Percentiles rank a stretch among this genome's conserved stretches.
These are phyloP conservation scores for Cutaneotrichosporon sp. DNA, from an alignment of 1,284 basidiomycete species.

Conservation along the genomic window DNA sequence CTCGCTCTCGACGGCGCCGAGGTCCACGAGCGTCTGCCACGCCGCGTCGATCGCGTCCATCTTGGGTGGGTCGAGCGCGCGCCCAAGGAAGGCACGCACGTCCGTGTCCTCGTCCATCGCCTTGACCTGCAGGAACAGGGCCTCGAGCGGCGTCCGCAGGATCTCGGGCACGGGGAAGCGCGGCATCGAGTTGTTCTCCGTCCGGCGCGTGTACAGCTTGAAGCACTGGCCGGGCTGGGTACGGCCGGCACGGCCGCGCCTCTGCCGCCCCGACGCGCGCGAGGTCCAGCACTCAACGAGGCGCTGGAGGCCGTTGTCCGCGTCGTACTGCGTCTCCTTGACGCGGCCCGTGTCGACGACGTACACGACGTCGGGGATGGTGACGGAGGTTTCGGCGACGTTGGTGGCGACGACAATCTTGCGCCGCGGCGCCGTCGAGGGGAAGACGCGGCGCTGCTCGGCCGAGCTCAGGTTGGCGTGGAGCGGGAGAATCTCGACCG, in stretches of 20 bases:
- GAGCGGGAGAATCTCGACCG: slow-evolving; percentile 72
- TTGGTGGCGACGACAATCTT: slow-evolving; percentile 91
- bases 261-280: slow-evolving; percentile 76
- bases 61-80: slow-evolving; percentile 82
- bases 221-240: slow-evolving; percentile 77
- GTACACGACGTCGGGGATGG: slow-evolving; percentile 85
- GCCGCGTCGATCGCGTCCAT: slow-evolving; percentile 76
- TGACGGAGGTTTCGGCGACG: slow-evolving; percentile 85
- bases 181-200: slow-evolving; percentile 70
- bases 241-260: slow-evolving; percentile 86
- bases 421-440: slow-evolving; percentile 65
- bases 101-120: slow-evolving; percentile 76
- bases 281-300: slow-evolving; percentile 71
- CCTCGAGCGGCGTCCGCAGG: slow-evolving; percentile 82
- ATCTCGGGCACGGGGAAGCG: slow-evolving; percentile 84
- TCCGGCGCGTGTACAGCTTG: slow-evolving; percentile 75
- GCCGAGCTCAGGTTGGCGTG: slow-evolving; percentile 86
- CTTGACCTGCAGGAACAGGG: slow-evolving; percentile 79
- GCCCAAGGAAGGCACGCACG: slow-evolving; percentile 65
- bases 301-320: slow-evolving; percentile 71
- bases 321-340: slow-evolving; percentile 84
- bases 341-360: slow-evolving; percentile 85
- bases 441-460: slow-evolving; percentile 84
- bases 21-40: slow-evolving; percentile 69
- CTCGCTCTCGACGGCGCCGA: slow-evolving; percentile 73